phyloP scores from a whole-genome alignment of 169 alveolate genomes.

The Perkinsus marinus region DNA sequence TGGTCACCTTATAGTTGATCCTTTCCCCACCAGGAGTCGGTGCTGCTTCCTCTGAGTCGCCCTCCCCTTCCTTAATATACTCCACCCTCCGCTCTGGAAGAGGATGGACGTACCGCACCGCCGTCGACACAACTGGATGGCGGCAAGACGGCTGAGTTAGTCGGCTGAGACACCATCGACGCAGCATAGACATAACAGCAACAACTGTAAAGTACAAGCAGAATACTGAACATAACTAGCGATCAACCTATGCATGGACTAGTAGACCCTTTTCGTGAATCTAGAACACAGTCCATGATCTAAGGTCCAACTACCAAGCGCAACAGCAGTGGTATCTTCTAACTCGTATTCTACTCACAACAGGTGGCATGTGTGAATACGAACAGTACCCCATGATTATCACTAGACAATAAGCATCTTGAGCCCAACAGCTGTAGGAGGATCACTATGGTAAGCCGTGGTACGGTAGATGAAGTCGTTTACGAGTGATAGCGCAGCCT shows the following conservation, averaged over 20 bases:
- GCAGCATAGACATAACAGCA: background rate
- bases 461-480: background rate
- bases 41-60: background rate
- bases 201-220: background rate
- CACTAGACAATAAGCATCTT: background rate
- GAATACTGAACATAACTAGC: too few species aligned
- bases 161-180: background rate
- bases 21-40: background rate
- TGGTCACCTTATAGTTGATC: background rate
- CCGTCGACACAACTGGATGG: background rate
- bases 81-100: background rate
- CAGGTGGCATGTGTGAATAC: background rate
- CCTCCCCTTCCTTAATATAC: background rate
- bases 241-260: too few species aligned
- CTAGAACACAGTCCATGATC: too few species aligned
- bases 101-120: background rate
- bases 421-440: background rate
- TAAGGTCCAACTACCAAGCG: background rate
- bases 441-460: background rate
- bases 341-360: background rate
- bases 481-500: background rate
- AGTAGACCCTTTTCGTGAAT: too few species aligned
- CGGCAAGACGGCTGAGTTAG: background rate
- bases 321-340: background rate
- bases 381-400: background rate